phyloP scores from a whole-genome alignment of 2,329 filamentous ascomycete species.

The Pseudogymnoascus pannorum region DNA sequence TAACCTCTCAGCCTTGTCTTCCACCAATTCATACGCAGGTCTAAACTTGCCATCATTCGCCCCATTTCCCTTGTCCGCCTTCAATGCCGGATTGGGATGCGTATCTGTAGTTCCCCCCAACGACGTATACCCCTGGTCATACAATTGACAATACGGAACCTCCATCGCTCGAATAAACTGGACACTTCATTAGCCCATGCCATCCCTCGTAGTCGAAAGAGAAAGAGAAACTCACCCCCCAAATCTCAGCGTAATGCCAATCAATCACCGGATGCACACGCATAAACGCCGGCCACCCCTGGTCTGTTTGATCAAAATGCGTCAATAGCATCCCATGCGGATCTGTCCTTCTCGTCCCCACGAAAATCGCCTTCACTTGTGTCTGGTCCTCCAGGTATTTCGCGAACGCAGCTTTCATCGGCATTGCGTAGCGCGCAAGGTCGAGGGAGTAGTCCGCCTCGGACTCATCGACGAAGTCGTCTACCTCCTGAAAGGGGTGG shows the following conservation, averaged over 20 bases:
- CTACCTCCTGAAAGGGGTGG: conserved; percentile 79
- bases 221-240: conserved; percentile 59
- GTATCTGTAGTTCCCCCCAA: conserved; percentile 89
- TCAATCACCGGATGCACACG: conserved; percentile 92
- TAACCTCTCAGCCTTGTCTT: conserved; percentile 71
- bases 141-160: conserved; percentile 79
- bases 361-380: conserved; percentile 69
- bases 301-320: conserved; percentile 81
- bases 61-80: conserved; percentile 29
- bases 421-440: conserved; percentile 63
- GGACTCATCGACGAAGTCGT: conserved; percentile 69
- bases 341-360: conserved; percentile 84
- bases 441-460: conserved; percentile 65
- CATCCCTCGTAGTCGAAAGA: neutral
- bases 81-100: conserved; percentile 74
- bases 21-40: conserved; percentile 68
- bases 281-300: conserved; percentile 88
- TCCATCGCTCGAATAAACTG: conserved; percentile 73
- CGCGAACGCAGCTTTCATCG: conserved; percentile 76
- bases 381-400: conserved; percentile 63
- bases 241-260: conserved; percentile 94
- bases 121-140: conserved; percentile 84
- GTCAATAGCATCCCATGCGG: conserved; percentile 75
- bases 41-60: conserved; percentile 41
- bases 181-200: conserved; percentile 14